Evolutionary conservation across 148 eudicot species (phyloP).

Genomic region (Vaccinium corymbosum): DNA sequence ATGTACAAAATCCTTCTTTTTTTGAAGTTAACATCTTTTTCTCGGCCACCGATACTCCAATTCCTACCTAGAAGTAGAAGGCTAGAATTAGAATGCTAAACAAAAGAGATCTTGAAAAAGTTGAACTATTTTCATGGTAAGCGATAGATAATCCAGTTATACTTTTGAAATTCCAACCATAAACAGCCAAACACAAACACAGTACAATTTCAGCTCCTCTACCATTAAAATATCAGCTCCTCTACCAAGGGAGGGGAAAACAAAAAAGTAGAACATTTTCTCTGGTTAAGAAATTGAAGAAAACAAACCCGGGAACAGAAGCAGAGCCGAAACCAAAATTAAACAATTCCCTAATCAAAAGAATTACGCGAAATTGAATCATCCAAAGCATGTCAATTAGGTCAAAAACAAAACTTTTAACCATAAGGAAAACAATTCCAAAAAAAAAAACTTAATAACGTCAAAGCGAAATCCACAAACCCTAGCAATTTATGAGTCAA

Average conservation of each 20-base stretch:
- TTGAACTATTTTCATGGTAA: not conserved
- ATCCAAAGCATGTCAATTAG: conserved; percentile 4
- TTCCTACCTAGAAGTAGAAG: not conserved
- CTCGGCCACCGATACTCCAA: not conserved
- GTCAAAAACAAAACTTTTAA: not conserved
- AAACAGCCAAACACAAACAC: not conserved
- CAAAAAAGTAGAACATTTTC: not conserved
- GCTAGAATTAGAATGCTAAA: not conserved
- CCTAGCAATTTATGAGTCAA: not conserved
- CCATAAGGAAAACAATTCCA: not conserved
- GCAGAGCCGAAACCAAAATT: not conserved
- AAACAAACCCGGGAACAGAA: not conserved
- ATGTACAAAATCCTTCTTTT: not conserved
- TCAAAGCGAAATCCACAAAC: conserved; percentile 4
- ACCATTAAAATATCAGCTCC: not conserved
- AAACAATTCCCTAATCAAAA: not conserved
- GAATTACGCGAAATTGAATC: not conserved
- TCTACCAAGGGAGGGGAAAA: not conserved
- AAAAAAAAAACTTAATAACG: not conserved
- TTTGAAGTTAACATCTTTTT: not conserved
- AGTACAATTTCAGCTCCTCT: not conserved
- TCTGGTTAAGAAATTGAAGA: not conserved
- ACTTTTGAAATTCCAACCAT: not conserved
- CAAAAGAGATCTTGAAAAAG: not conserved
- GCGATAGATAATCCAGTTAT: not conserved